Percentiles rank a stretch among this genome's conserved stretches.
Conservation (phyloP, 345 rosid genomes). For the Geranium brycei region DNA sequence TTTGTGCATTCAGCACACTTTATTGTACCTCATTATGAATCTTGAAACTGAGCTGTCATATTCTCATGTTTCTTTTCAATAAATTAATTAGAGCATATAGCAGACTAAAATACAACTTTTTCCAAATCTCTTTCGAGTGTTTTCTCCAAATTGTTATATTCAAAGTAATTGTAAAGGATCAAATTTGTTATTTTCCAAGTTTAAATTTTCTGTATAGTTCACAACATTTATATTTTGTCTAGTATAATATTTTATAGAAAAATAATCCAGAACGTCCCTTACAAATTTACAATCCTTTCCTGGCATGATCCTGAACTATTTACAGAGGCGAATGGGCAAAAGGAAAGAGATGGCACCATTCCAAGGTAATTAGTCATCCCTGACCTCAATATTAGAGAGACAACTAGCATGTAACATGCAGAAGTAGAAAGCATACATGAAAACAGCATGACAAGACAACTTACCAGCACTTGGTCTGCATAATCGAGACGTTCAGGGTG, state of each 20-base stretch:
- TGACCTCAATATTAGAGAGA: neutral
- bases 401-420: neutral
- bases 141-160: too few relatives aligned
- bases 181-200: too few relatives aligned
- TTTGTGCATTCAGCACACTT: too few relatives aligned
- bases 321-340: neutral
- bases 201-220: too few relatives aligned
- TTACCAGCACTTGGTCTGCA: constrained; percentile 99
- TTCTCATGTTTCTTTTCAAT: neutral
- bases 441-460: constrained; percentile 7
- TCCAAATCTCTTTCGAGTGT: too few relatives aligned
- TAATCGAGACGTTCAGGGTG: constrained; percentile 99
- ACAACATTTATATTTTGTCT: too few relatives aligned
- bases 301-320: neutral
- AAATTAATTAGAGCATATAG: too few relatives aligned
- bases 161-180: too few relatives aligned
- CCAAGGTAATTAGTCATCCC: neutral
- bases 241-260: too few relatives aligned
- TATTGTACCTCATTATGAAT: neutral
- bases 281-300: neutral
- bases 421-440: constrained; percentile 4
- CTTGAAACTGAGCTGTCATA: neutral
- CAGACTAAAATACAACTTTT: too few relatives aligned
- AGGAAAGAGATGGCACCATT: neutral
- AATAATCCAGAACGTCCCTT: too few relatives aligned